These are phyloP conservation scores for Entelexis sorbosivorans DNA, from an alignment of 1,139 yeast species.

Conservation along the genomic window DNA sequence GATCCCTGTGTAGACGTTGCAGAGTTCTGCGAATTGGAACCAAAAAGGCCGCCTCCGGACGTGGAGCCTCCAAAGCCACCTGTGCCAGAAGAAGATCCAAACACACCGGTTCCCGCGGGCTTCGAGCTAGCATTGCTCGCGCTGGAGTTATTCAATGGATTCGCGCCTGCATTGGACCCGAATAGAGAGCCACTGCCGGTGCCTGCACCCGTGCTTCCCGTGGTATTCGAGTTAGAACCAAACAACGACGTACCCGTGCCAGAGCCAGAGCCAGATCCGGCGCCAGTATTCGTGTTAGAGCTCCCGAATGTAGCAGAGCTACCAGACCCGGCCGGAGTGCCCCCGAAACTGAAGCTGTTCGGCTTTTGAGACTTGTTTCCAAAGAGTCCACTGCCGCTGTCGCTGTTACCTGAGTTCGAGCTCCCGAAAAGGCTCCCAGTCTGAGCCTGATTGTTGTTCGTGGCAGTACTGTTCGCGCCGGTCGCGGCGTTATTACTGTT, in stretches of 20 bases:
- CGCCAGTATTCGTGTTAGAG: background rate
- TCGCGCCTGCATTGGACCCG: background rate
- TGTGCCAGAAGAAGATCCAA: background rate
- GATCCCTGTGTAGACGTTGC: background rate
- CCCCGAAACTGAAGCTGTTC: background rate
- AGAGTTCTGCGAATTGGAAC: background rate
- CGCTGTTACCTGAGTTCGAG: background rate
- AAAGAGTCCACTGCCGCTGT: background rate
- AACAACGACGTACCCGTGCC: background rate
- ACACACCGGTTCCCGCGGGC: background rate
- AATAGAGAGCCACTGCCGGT: slow-evolving; percentile 5
- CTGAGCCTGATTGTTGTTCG: background rate
- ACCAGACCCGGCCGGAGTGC: background rate
- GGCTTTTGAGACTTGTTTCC: background rate
- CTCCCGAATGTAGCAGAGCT: background rate
- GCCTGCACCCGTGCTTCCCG: slow-evolving; percentile 1
- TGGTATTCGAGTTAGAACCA: background rate
- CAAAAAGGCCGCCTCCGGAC: background rate
- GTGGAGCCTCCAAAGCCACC: background rate
- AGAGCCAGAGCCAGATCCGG: background rate
- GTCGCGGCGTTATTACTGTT: background rate
- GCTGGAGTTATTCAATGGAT: background rate
- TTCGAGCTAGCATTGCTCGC: background rate
- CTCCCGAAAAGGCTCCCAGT: background rate
- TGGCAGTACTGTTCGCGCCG: background rate